Evolutionary conservation across 805 yeast species (phyloP), one percentile per base, ranked within the genome.

Genomic region (Komagataella phaffii): DNA sequence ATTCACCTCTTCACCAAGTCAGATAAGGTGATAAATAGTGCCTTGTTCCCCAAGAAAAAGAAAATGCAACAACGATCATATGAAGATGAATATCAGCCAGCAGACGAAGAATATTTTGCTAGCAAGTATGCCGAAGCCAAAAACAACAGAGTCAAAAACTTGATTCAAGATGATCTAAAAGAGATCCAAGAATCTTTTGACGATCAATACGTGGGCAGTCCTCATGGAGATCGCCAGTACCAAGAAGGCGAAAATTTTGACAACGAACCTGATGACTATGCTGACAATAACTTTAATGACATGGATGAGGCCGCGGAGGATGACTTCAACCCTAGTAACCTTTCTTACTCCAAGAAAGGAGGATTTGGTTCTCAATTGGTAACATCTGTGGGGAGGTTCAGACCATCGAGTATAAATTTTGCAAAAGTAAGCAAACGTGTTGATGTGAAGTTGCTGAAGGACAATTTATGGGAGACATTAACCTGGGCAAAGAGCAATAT

Each of bases 81-180:
- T 17, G 49, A 45, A 7, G 67, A 63, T 1, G 62, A 58, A 10
- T 62, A 63, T 8, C 70, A 71, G 24, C 71, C 71, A 19, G 67
- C 81, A 0, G 80, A 77, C 56, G 79, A 76, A 55, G 68, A 68
- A 47, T 77, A 61, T 60, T 77, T 76, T 65, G 82, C 82, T 1
- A 66, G 71, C 44, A 69, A 72, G 30, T 76, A 72, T 54, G 58
- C 63, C 40, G 63, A 71, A 49, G 64, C 67, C 44, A 70, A 66
- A 43, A 45, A 54, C 23, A 50, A 47, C 19, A 23, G 52, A n/a
- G 48, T 52, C 23, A 52, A 52, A n/a, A 55, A 52, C 23, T 45
- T 51, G n/a, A 45, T 52, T 44, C 49, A 51, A 44, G 53, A 54
- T 40, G 62, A 59, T 49, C 48, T 56, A 24, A 54, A 54, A 10